Percentiles rank a stretch among this genome's conserved stretches.
phyloP scores from a whole-genome alignment of 2,329 filamentous ascomycete genomes.

The Alternaria infectoria region DNA sequence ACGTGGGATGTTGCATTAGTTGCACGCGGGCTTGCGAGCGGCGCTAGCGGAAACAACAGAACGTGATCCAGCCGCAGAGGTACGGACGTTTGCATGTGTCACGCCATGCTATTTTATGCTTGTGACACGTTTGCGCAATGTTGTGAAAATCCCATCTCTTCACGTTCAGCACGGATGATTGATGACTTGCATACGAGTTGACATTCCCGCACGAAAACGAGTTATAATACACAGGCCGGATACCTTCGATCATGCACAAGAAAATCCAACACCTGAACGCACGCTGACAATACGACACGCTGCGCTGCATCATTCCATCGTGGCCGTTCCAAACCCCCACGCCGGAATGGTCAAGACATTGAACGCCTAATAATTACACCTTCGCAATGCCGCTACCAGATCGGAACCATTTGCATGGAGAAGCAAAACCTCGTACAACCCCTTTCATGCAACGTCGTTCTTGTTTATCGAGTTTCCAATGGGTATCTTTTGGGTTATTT shows the following conservation, averaged over 20 bases:
- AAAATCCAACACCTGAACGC: conserved; percentile 22
- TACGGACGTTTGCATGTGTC: not conserved
- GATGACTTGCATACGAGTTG: conserved; percentile 10
- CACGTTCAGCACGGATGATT: not conserved
- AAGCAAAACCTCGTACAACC: conserved; percentile 27
- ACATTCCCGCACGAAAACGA: conserved; percentile 13
- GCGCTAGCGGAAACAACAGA: conserved; percentile 30
- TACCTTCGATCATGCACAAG: conserved; percentile 19
- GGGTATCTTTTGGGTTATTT: conserved; percentile 45
- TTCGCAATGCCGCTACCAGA: conserved; percentile 34
- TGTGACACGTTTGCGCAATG: not conserved
- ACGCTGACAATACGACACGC: conserved; percentile 10
- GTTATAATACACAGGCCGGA: conserved; percentile 32
- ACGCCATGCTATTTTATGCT: not conserved
- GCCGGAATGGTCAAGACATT: conserved; percentile 14
- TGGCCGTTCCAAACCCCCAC: conserved; percentile 13
- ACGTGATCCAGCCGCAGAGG: conserved; percentile 22
- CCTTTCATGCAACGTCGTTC: conserved; percentile 43
- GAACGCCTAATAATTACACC: conserved; percentile 37
- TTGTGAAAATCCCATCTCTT: not conserved
- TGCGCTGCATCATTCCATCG: conserved; percentile 24
- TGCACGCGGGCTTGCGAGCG: conserved; percentile 21
- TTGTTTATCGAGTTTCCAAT: conserved; percentile 34
- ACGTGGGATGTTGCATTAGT: conserved; percentile 3
- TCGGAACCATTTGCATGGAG: conserved; percentile 24